Evolutionary conservation across 2,329 filamentous ascomycete genomes (phyloP).

Genomic region (Ophiostoma montium): DNA sequence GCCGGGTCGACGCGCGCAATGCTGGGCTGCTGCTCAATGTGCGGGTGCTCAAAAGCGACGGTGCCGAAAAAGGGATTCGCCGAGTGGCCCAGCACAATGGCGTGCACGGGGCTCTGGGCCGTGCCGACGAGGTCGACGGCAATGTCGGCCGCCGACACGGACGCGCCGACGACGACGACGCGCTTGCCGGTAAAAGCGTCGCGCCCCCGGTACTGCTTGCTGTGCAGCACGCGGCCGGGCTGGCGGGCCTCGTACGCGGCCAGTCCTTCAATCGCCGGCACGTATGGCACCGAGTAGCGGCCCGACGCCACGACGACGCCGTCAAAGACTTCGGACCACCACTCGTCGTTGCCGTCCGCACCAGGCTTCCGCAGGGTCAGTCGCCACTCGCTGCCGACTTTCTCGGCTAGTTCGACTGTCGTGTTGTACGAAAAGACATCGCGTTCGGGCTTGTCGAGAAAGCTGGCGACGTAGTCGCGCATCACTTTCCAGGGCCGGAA

Average conservation of each 20-base stretch:
- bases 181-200: slow-evolving; percentile 19
- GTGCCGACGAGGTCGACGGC: slow-evolving; percentile 20
- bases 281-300: slow-evolving; percentile 49
- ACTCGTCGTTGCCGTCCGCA: slow-evolving; percentile 33
- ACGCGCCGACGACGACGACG: slow-evolving; percentile 38
- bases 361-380: slow-evolving; percentile 31
- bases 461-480: slow-evolving; percentile 31
- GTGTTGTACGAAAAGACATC: slow-evolving; percentile 38
- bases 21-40: slow-evolving; percentile 6
- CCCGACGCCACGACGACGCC: slow-evolving; percentile 49
- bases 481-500: slow-evolving; percentile 48
- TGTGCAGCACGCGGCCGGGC: slow-evolving; percentile 45
- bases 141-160: slow-evolving; percentile 29
- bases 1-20: slow-evolving; percentile 32
- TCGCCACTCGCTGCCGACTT: slow-evolving; percentile 35
- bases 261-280: slow-evolving; percentile 47
- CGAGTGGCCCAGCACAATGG: background rate
- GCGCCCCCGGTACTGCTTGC: slow-evolving; percentile 50
- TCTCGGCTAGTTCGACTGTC: slow-evolving; percentile 44
- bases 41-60: slow-evolving; percentile 26
- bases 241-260: slow-evolving; percentile 39
- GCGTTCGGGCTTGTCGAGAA: background rate
- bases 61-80: slow-evolving; percentile 15
- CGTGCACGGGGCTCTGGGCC: background rate
- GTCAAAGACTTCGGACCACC: slow-evolving; percentile 34